Conservation (phyloP, 2,329 filamentous ascomycete species). For the Aspergillus chevalieri region DNA sequence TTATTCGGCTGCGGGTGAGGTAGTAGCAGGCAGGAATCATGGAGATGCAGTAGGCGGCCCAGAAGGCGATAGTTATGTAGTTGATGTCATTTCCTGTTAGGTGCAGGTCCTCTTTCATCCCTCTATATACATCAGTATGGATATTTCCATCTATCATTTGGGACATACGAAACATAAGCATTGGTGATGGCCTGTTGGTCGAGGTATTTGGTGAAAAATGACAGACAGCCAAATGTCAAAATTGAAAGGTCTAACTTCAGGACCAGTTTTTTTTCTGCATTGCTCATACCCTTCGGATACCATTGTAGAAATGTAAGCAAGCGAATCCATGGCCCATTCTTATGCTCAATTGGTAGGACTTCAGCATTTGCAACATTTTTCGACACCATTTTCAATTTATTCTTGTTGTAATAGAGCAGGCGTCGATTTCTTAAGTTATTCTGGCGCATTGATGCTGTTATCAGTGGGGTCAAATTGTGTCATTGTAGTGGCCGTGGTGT, state of each 20-base stretch:
- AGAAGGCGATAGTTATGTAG: conserved; percentile 21
- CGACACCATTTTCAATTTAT: too few species aligned
- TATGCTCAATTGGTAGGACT: not conserved
- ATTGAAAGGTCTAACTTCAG: conserved; percentile 46
- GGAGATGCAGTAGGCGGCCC: conserved; percentile 36
- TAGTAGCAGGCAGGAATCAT: conserved; percentile 39
- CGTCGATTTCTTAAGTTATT: too few species aligned
- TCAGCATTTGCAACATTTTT: too few species aligned
- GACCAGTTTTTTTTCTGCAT: conserved; percentile 38
- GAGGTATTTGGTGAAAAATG: conserved; percentile 43
- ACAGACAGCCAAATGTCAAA: conserved; percentile 37
- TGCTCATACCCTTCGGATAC: conserved; percentile 11
- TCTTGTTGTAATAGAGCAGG: too few species aligned
- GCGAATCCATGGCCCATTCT: conserved; percentile 9
- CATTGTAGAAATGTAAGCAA: conserved; percentile 9
- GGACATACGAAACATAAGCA: conserved; percentile 29
- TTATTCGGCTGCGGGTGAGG: conserved; percentile 23
- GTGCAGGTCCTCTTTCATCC: conserved; percentile 20
- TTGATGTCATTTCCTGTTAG: conserved; percentile 21
- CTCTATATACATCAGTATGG: conserved; percentile 3
- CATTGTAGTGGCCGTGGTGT: too few species aligned
- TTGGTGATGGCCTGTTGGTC: conserved; percentile 44
- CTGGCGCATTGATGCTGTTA: too few species aligned
- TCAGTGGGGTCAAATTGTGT: too few species aligned
- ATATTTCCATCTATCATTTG: too few species aligned